Base-by-base conservation (phyloP, 176 grass and related monocot species). In the Musa itinerans region DNA sequence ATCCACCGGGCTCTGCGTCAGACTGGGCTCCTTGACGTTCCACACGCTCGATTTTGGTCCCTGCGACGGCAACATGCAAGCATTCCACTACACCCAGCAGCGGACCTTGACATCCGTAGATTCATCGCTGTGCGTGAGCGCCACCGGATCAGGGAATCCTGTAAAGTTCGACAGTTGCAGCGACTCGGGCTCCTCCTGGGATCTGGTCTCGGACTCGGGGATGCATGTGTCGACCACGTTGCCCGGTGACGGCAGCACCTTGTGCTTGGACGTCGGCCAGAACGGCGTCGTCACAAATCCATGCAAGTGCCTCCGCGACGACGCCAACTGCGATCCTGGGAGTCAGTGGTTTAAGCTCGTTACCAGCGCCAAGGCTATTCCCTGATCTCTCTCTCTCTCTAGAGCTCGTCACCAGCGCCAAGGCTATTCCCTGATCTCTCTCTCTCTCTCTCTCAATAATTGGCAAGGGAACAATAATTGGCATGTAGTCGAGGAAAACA, bases 291-390 rank as follows among this genome's bases (percentile, higher is more conserved):
- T 97, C 3, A 90, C 88, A 53, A 90, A 75, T 71, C 77, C 76
- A 27, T 97, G 94, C 83, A 76, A 85, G 20, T 97, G 94, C 76
- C 78, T 97, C 78, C 83, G 86, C 70, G 48, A 1, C 11, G 61
- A 89, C 55, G 83, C 69, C 72, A 74, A 73, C 55, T 97, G 94
- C 80, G 80, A 97, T 22, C 94, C 88, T 2, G 81, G 74, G 75
- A 87, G 82, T 49, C 94, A 97, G 74, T 93, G 94, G 94, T 97
- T 97, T 81, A 92, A 90, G 78, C 51, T 97, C 10, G 87, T 97
- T 19, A 81, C 10, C 69, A 96, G 86, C 87, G 89, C 81, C 0
- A 83, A 85, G 85, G 78, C 51, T 57, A 23, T 75, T 15, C 50
- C 16, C 22, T 20, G 22, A 27, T 34, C 26, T 19, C 54, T 6